These are phyloP conservation scores for Puccinia hordei DNA, from an alignment of 1,284 basidiomycete genomes.

Conservation along the genomic window DNA sequence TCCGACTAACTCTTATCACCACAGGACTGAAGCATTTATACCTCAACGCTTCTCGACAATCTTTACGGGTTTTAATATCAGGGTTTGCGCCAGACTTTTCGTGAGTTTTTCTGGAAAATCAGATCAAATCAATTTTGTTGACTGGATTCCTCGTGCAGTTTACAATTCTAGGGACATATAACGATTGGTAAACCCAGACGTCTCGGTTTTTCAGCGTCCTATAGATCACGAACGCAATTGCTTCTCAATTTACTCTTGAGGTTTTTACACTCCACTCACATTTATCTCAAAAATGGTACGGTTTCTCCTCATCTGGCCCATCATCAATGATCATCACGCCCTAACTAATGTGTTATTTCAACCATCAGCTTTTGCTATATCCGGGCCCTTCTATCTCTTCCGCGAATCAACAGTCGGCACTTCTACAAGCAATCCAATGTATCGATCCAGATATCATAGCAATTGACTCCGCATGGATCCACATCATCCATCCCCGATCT, in stretches of 20 bases:
- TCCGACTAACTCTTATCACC: too few relatives aligned
- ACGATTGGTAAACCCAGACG: not conserved
- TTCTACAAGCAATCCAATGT: constrained; percentile 25
- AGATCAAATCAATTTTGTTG: not conserved
- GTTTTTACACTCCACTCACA: not conserved
- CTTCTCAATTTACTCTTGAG: not conserved
- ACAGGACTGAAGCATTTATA: too few relatives aligned
- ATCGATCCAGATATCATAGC: constrained; percentile 30
- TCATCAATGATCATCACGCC: not conserved
- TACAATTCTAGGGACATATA: not conserved
- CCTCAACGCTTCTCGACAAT: too few relatives aligned
- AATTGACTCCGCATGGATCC: constrained; percentile 42
- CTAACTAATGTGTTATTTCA: not conserved
- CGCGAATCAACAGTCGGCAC: constrained; percentile 19
- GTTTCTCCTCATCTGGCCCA: not conserved
- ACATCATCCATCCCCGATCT: constrained; percentile 42
- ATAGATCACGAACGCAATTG: constrained; percentile 1
- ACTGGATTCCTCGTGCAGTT: not conserved
- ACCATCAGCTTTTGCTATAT: constrained; percentile 20
- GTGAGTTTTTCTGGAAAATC: too few relatives aligned
- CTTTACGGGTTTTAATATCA: too few relatives aligned
- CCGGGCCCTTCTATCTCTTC: constrained; percentile 44
- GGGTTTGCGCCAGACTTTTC: too few relatives aligned
- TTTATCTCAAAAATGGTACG: constrained; percentile 25
- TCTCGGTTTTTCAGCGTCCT: not conserved